phyloP scores from a whole-genome alignment of 1,284 basidiomycete species.

The Ustilago bromivora region DNA sequence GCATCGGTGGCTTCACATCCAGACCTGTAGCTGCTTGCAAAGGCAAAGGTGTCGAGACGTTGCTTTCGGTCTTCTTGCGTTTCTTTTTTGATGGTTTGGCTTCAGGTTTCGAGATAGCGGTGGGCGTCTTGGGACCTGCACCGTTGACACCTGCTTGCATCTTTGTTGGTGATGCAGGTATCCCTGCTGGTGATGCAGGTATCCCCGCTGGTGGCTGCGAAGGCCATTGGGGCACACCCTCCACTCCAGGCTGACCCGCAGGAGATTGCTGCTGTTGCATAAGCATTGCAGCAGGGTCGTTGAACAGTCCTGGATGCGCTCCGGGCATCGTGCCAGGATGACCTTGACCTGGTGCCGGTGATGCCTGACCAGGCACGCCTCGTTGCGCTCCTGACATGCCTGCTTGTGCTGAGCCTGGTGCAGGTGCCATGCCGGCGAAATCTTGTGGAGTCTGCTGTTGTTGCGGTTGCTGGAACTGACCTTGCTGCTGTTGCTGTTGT shows the following conservation, averaged over 20 bases:
- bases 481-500: conserved; percentile 13
- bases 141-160: conserved; percentile 19
- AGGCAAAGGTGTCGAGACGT: conserved; percentile 21
- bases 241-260: conserved; percentile 21
- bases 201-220: conserved; percentile 33
- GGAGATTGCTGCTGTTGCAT: conserved; percentile 28
- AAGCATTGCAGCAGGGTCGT: conserved; percentile 27
- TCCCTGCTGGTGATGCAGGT: conserved; percentile 25
- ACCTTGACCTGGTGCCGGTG: conserved; percentile 29
- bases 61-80: conserved; percentile 45
- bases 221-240: conserved; percentile 40
- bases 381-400: conserved; percentile 19
- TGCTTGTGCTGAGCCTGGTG: conserved; percentile 12
- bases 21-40: conserved; percentile 7
- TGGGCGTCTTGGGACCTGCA: conserved; percentile 26
- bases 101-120: conserved; percentile 30
- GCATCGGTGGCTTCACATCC: conserved; percentile 40
- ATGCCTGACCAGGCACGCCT: conserved; percentile 24
- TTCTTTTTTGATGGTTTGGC: conserved; percentile 43
- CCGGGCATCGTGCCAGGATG: conserved; percentile 35
- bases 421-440: conserved; percentile 29
- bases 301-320: conserved; percentile 24
- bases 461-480: conserved; percentile 16
- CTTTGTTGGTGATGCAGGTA: conserved; percentile 37
- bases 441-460: conserved; percentile 16